A percentile compares a stretch with the other conserved stretches of the same genome.
phyloP scores from a whole-genome alignment of 148 eudicot genomes.

The Chenopodium album region DNA sequence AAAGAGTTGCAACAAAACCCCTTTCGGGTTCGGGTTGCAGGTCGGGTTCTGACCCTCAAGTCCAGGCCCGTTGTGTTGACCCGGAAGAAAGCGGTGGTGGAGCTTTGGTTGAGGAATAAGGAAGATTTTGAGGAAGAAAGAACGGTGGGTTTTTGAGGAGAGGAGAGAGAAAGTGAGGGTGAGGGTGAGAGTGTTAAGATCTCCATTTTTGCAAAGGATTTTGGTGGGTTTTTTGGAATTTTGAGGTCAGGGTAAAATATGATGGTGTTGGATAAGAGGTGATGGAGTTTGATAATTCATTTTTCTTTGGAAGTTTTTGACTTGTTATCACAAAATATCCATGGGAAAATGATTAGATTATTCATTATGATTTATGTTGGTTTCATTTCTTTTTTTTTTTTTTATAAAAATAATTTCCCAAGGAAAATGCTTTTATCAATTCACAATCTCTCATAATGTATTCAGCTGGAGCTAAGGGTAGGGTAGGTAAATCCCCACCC shows the following conservation, averaged over 20 bases:
- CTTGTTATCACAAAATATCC: neutral
- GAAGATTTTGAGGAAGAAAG: slow-evolving; percentile 40
- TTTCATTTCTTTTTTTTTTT: too few species aligned
- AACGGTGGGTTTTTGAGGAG: slow-evolving; percentile 23
- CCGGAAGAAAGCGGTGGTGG: slow-evolving; percentile 22
- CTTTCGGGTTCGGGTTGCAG: slow-evolving; percentile 17
- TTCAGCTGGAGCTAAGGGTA: too few species aligned
- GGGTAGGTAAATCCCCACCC: too few species aligned
- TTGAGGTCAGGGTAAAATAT: neutral
- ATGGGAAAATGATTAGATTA: too few species aligned
- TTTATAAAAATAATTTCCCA: too few species aligned
- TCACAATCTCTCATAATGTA: too few species aligned
- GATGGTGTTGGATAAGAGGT: neutral
- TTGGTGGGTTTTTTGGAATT: neutral
- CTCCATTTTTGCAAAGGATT: slow-evolving; percentile 29
- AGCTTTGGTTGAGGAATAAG: slow-evolving; percentile 20
- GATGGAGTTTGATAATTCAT: neutral
- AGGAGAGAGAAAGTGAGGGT: slow-evolving; percentile 27
- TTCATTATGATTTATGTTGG: too few species aligned
- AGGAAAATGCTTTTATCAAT: too few species aligned
- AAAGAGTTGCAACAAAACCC: slow-evolving; percentile 58
- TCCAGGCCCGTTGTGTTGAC: slow-evolving; percentile 15
- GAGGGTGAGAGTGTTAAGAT: slow-evolving; percentile 33
- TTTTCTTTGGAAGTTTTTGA: neutral
- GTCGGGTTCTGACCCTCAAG: slow-evolving; percentile 28